Evolutionary conservation across 768 basidiomycete species (phyloP).

Genomic region (Mycena vulgaris): DNA sequence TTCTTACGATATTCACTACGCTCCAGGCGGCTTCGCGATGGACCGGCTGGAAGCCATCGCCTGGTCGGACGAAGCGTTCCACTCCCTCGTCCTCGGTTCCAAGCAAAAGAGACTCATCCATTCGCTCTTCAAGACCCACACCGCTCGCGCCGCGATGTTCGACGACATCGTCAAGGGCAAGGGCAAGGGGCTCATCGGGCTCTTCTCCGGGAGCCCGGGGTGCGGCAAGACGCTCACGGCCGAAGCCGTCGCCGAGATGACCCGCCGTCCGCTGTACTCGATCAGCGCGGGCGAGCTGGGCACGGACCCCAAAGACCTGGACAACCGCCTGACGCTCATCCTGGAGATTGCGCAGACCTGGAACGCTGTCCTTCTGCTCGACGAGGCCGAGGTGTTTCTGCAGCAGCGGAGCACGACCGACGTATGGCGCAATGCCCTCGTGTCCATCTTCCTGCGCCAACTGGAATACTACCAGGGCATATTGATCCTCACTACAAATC

Average conservation of each 20-base stretch:
- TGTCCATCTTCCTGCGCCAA: slow-evolving; percentile 54
- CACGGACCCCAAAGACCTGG: slow-evolving; percentile 42
- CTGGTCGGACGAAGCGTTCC: slow-evolving; percentile 55
- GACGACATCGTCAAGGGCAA: slow-evolving; percentile 57
- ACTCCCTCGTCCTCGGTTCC: slow-evolving; percentile 48
- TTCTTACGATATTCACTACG: neutral
- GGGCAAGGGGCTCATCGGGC: slow-evolving; percentile 53
- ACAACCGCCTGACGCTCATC: slow-evolving; percentile 40
- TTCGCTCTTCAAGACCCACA: slow-evolving; percentile 46
- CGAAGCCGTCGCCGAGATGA: slow-evolving; percentile 52
- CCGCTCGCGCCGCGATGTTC: slow-evolving; percentile 36
- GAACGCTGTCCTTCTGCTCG: slow-evolving; percentile 54
- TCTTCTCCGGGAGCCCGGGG: slow-evolving; percentile 52
- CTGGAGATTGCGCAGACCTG: slow-evolving; percentile 50
- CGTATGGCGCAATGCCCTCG: slow-evolving; percentile 50
- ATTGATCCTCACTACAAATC: slow-evolving; percentile 54
- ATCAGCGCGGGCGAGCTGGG: slow-evolving; percentile 54
- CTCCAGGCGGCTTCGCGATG: slow-evolving; percentile 48
- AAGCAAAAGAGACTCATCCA: slow-evolving; percentile 52
- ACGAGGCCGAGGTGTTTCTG: slow-evolving; percentile 56
- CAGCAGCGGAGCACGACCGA: slow-evolving; percentile 41
- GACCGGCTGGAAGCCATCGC: slow-evolving; percentile 44
- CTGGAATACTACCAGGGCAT: slow-evolving; percentile 58
- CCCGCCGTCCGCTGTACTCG: slow-evolving; percentile 47
- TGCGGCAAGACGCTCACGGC: slow-evolving; percentile 56